Conservation (phyloP, 2,329 filamentous ascomycete genomes). For the Talaromyces sp. region DNA sequence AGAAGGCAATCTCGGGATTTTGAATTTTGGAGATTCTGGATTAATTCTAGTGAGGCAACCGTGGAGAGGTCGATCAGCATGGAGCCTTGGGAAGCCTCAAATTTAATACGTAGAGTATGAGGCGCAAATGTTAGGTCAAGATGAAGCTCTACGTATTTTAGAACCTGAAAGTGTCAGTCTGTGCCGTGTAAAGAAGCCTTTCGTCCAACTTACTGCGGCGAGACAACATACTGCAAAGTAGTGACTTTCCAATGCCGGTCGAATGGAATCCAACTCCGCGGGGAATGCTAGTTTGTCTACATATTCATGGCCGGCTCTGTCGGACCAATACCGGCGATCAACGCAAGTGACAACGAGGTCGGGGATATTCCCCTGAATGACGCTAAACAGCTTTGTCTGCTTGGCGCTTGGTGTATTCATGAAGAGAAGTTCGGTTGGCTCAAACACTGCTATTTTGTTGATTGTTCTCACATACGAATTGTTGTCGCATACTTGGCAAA, state of each 20-base stretch:
- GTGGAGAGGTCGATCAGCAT: constrained; percentile 96
- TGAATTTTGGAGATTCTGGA: constrained; percentile 75
- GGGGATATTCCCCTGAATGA: constrained; percentile 68
- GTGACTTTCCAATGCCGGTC: constrained; percentile 73
- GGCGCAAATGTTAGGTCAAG: constrained; percentile 64
- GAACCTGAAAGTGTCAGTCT: constrained; percentile 49
- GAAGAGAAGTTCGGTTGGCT: constrained; percentile 75
- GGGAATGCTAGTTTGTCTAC: constrained; percentile 74
- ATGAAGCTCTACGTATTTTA: constrained; percentile 74
- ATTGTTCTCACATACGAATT: constrained; percentile 86
- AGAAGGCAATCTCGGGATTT: constrained; percentile 81
- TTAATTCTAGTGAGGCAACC: constrained; percentile 79
- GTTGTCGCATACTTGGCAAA: constrained; percentile 89
- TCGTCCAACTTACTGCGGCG: constrained; percentile 62
- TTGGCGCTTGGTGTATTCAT: constrained; percentile 66
- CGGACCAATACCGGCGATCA: constrained; percentile 80
- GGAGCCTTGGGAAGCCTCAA: constrained; percentile 81
- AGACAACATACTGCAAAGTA: constrained; percentile 83
- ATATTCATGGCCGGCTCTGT: constrained; percentile 69
- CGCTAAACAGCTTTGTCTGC: constrained; percentile 68
- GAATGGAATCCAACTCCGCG: constrained; percentile 76
- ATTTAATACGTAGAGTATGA: constrained; percentile 81
- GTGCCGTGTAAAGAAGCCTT: neutral
- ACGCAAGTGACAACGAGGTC: constrained; percentile 59
- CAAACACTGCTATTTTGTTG: constrained; percentile 77